A percentile compares a stretch with the other conserved stretches of the same genome.
These are phyloP conservation scores for Arachis monticola DNA, from an alignment of 331 rosid genomes.

Conservation along the genomic window DNA sequence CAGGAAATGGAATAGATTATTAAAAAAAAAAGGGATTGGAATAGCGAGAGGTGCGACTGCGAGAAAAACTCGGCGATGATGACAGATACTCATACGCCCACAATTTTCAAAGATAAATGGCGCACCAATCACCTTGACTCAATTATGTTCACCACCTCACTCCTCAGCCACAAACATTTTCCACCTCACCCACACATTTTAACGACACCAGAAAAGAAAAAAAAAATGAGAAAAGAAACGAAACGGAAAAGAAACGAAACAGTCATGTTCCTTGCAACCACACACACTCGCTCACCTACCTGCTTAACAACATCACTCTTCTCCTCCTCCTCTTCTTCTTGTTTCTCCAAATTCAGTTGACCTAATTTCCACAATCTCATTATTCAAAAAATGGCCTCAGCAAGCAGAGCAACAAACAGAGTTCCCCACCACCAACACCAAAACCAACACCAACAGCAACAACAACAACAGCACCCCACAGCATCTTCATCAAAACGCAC, in stretches of 20 bases:
- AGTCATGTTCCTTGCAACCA: neutral
- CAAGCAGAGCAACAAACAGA: neutral
- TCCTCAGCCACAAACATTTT: neutral
- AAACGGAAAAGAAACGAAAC: neutral
- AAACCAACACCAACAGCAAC: neutral
- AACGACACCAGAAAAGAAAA: neutral
- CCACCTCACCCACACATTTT: neutral
- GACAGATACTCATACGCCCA: neutral
- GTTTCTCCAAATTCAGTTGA: too few species aligned
- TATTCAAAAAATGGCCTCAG: neutral
- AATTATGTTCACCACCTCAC: neutral
- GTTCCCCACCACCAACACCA: neutral
- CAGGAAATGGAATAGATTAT: too few species aligned
- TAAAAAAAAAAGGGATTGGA: too few species aligned
- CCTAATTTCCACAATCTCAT: neutral
- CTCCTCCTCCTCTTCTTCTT: too few species aligned
- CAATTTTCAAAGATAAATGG: neutral
- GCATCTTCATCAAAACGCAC: neutral
- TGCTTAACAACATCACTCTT: neutral
- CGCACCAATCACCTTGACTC: neutral
- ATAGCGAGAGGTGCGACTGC: neutral
- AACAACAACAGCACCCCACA: neutral
- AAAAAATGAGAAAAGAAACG: neutral
- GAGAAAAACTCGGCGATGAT: neutral
- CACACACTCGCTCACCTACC: neutral